Conservation (phyloP, 2,329 filamentous ascomycete species). For the Colletotrichum cereale region DNA sequence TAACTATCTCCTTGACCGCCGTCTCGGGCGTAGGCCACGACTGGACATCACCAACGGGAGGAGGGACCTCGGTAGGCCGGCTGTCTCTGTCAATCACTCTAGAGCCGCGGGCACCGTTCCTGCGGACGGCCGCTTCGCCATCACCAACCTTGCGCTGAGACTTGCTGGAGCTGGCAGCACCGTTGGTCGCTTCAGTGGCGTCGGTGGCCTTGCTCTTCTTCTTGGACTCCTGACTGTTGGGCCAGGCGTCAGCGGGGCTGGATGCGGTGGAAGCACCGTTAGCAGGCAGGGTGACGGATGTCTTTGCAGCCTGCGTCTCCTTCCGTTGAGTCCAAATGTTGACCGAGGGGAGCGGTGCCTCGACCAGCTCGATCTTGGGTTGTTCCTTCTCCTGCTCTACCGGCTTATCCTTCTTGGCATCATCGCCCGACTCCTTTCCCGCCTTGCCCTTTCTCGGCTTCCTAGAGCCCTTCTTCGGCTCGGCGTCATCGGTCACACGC, state of each 20-base stretch:
- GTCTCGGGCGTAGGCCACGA: constrained; percentile 94
- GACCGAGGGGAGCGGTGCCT: constrained; percentile 84
- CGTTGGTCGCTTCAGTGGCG: constrained; percentile 41
- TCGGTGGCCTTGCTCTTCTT: constrained; percentile 46
- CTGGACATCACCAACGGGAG: constrained; percentile 80
- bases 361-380: constrained; percentile 76
- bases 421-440: constrained; percentile 56
- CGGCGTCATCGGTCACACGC: constrained; percentile 76
- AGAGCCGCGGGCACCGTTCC: constrained; percentile 58
- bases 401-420: constrained; percentile 66
- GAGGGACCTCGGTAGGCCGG: constrained; percentile 54
- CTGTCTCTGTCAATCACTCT: constrained; percentile 56
- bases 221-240: constrained; percentile 65
- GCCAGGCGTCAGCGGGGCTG: constrained; percentile 18
- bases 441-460: constrained; percentile 73
- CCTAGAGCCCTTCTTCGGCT: constrained; percentile 67
- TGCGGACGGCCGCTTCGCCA: constrained; percentile 55
- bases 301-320: constrained; percentile 72
- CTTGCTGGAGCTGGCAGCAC: constrained; percentile 55
- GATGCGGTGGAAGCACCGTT: constrained; percentile 44
- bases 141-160: constrained; percentile 59
- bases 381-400: constrained; percentile 71
- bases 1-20: constrained; percentile 72
- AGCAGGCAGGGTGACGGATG: constrained; percentile 49
- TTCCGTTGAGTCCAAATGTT: constrained; percentile 90